Base-by-base conservation (phyloP, 2,329 filamentous ascomycete genomes). In the Hymenoscyphus fructigenus region DNA sequence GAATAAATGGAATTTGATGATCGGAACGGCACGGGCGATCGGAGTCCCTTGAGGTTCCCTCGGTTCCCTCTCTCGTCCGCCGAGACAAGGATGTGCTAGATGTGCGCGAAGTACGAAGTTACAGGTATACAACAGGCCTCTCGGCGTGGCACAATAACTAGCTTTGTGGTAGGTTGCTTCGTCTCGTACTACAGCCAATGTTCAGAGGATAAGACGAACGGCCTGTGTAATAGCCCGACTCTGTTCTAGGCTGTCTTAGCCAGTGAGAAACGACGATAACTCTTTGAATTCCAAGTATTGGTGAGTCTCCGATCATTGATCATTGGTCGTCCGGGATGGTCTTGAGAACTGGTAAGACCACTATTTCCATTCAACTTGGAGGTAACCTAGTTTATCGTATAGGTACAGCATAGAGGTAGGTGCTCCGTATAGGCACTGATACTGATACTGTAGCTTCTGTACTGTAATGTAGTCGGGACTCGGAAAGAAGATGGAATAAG, bases 131-230 rank as follows among this genome's bases (percentile, higher is more conserved):
- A 36, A 9, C 34, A 9, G 34, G 14, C 34, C 34, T 36, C 34
- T 14, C 10, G 34, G 4, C 34, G 34, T 36, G 34, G 10, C 34
- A 36, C 34, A 36, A 36, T 36, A 36, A 36, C 34, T 50, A 20
- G 44, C 44, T 50, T 50, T n/a, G 44, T 50, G 10, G 3, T 23
- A 12, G 5, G 20, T 10, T 23, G 20, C 10, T 36, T 36, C 14
- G 34, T 23, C 44, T 50, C 44, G 44, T 50, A 50, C 44, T 50
- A 12, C 9, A 23, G 20, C 44, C 44, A 47, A 47, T 47, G 44
- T 50, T 50, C n/a, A 20, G n/a, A 50, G 44, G n/a, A 50, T 50
- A 50, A 50, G n/a, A 50, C 44, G 41, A n/a, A 10, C 41, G 41
- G 41, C 44, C 10, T 50, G 1, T 50, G 6, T 50, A 20, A 50